These are phyloP conservation scores for Fagopyrum homotropicum DNA, from an alignment of 148 eudicot genomes.

Conservation along the genomic window DNA sequence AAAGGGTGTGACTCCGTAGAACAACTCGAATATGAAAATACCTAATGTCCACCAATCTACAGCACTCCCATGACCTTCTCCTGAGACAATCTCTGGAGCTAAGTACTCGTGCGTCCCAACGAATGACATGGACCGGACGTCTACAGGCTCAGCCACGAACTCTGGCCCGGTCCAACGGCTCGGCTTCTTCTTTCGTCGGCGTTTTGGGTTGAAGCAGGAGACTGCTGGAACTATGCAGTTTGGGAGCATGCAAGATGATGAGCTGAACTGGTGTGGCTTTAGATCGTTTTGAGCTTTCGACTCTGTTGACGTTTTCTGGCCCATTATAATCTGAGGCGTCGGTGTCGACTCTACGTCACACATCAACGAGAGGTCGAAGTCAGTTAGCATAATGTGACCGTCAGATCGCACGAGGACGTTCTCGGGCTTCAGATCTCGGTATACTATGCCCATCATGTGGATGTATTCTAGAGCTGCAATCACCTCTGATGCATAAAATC, in stretches of 20 bases:
- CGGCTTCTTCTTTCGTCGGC: conserved; percentile 55
- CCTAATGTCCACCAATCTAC: conserved; percentile 99
- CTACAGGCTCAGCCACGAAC: conserved; percentile 81
- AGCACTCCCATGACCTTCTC: conserved; percentile 93
- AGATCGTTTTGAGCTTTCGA: neutral
- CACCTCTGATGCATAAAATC: conserved; percentile 91
- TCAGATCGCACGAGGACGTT: conserved; percentile 83
- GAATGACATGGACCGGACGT: conserved; percentile 94
- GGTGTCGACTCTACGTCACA: conserved; percentile 63
- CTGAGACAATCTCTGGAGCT: conserved; percentile 94
- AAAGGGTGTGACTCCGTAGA: conserved; percentile 87
- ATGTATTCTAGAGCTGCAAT: conserved; percentile 86
- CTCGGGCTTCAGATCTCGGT: conserved; percentile 96
- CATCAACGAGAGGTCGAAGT: conserved; percentile 81
- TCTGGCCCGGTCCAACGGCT: conserved; percentile 44
- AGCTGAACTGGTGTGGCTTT: conserved; percentile 24
- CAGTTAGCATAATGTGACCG: conserved; percentile 95
- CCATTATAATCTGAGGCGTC: conserved; percentile 61
- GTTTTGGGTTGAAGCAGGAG: conserved; percentile 31
- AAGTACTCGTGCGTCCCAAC: conserved; percentile 97
- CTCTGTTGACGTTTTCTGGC: conserved; percentile 17
- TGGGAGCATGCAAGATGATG: conserved; percentile 83
- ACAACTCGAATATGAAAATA: conserved; percentile 67
- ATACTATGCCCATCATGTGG: conserved; percentile 96
- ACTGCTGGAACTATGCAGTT: conserved; percentile 18